Percentiles rank a stretch among this genome's conserved stretches.
These are phyloP conservation scores for Talaromyces atroroseus DNA, from an alignment of 2,329 filamentous ascomycete genomes.

Conservation along the genomic window DNA sequence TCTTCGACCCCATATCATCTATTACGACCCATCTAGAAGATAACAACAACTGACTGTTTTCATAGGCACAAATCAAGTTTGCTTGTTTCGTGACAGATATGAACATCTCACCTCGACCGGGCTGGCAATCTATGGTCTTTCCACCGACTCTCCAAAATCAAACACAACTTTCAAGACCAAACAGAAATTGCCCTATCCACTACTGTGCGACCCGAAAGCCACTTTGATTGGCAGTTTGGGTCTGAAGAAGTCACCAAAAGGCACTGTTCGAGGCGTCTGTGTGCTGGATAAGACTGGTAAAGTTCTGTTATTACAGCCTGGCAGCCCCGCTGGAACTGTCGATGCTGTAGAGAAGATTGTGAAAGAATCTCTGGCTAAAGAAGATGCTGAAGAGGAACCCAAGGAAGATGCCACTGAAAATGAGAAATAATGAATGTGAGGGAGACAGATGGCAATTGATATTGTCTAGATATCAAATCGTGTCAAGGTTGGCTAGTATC, in stretches of 20 bases:
- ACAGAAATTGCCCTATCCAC: slow-evolving; percentile 79
- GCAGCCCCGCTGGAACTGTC: slow-evolving; percentile 71
- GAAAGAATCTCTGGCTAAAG: slow-evolving; percentile 34
- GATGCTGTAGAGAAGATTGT: slow-evolving; percentile 70
- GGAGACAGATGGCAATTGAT: neutral
- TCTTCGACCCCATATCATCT: neutral
- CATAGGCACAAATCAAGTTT: slow-evolving; percentile 84
- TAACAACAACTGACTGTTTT: slow-evolving; percentile 7
- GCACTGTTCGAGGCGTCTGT: slow-evolving; percentile 82
- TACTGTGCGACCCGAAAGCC: slow-evolving; percentile 74
- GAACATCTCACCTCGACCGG: slow-evolving; percentile 68
- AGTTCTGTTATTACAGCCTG: slow-evolving; percentile 67
- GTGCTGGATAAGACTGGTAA: slow-evolving; percentile 77
- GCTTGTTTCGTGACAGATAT: slow-evolving; percentile 86
- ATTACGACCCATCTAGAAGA: neutral
- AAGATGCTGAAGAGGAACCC: slow-evolving; percentile 3
- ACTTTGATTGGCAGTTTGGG: slow-evolving; percentile 79
- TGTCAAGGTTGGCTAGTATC: neutral
- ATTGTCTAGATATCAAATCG: neutral
- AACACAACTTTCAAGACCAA: slow-evolving; percentile 92
- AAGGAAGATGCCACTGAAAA: slow-evolving; percentile 12
- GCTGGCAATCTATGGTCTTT: slow-evolving; percentile 83
- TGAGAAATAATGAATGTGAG: neutral
- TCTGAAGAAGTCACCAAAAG: slow-evolving; percentile 76
- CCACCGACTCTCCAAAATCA: slow-evolving; percentile 77